These are phyloP conservation scores for Eimeria sp. DNA, from an alignment of 169 alveolate genomes.

Conservation along the genomic window DNA sequence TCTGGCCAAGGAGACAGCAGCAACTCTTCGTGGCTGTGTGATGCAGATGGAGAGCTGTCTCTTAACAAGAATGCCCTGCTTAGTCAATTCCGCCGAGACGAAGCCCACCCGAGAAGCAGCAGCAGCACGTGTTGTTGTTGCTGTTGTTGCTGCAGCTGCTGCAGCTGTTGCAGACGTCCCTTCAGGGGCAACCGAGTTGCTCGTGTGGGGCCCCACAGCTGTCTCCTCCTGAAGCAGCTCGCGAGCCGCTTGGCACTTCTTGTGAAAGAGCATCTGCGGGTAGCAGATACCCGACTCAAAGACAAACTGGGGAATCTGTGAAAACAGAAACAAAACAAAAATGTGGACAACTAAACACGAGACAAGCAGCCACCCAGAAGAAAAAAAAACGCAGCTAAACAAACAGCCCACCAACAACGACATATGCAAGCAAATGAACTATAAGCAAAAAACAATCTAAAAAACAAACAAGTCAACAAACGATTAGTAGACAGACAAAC, in stretches of 20 bases:
- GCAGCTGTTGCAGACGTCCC: conserved; percentile 10
- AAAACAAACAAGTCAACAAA: not conserved
- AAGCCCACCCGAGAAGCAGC: not conserved
- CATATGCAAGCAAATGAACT: not conserved
- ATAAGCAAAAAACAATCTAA: not conserved
- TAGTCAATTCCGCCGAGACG: conserved; percentile 14
- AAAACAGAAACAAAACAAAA: not conserved
- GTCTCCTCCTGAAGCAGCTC: conserved; percentile 13
- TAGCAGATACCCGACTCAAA: conserved; percentile 95
- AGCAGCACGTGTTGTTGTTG: not conserved
- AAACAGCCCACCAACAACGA: too few relatives aligned
- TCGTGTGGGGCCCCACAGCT: conserved; percentile 23
- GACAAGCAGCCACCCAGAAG: not conserved
- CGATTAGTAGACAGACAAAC: not conserved
- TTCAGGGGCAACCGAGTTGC: conserved; percentile 37
- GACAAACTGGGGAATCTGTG: conserved; percentile 95
- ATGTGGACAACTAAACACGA: not conserved
- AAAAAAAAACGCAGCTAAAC: not conserved
- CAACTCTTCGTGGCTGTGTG: conserved; percentile 98
- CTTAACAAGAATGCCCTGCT: conserved; percentile 12
- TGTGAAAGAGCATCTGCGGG: conserved; percentile 84
- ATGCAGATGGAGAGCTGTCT: conserved; percentile 86
- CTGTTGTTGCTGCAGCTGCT: not conserved
- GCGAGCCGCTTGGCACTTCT: conserved; percentile 87
- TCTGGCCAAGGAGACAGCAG: conserved; percentile 97